Conservation (phyloP, 1,284 basidiomycete genomes). For the Sanguinoderma infundibulare region DNA sequence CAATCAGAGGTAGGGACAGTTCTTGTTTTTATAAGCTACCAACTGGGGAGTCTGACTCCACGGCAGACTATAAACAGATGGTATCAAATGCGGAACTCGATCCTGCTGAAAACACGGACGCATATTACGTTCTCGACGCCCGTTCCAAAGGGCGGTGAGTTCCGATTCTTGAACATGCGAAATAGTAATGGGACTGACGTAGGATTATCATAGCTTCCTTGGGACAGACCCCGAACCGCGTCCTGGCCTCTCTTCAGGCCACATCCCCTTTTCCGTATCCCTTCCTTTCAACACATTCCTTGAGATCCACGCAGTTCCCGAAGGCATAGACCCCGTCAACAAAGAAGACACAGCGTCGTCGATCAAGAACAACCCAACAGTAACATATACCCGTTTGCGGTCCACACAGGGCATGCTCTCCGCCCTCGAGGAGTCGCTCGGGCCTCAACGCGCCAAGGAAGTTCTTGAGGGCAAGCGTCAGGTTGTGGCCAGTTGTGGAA, state of each 20-base stretch:
- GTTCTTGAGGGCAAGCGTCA: conserved; percentile 62
- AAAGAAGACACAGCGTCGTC: conserved; percentile 10
- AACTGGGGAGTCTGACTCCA: neutral
- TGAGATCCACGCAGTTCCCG: conserved; percentile 44
- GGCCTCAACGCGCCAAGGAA: conserved; percentile 53
- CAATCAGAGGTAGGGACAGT: conserved; percentile 70
- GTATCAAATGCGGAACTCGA: conserved; percentile 69
- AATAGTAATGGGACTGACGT: neutral
- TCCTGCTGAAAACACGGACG: conserved; percentile 45
- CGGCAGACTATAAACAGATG: conserved; percentile 84
- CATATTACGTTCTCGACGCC: conserved; percentile 88
- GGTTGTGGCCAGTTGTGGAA: conserved; percentile 83
- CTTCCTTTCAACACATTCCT: conserved; percentile 87
- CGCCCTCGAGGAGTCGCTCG: conserved; percentile 67
- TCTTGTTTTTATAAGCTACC: conserved; percentile 11
- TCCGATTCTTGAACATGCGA: neutral
- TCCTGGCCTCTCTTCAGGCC: conserved; percentile 86
- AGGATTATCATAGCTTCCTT: conserved; percentile 58
- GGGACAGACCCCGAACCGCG: conserved; percentile 91
- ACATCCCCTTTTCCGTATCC: conserved; percentile 88
- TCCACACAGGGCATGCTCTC: conserved; percentile 58
- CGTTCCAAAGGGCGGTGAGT: conserved; percentile 76
- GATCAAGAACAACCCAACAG: conserved; percentile 8
- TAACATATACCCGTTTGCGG: conserved; percentile 69
- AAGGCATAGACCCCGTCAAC: no score